phyloP scores from a whole-genome alignment of 2,329 filamentous ascomycete species.

The Apiospora arundinis region DNA sequence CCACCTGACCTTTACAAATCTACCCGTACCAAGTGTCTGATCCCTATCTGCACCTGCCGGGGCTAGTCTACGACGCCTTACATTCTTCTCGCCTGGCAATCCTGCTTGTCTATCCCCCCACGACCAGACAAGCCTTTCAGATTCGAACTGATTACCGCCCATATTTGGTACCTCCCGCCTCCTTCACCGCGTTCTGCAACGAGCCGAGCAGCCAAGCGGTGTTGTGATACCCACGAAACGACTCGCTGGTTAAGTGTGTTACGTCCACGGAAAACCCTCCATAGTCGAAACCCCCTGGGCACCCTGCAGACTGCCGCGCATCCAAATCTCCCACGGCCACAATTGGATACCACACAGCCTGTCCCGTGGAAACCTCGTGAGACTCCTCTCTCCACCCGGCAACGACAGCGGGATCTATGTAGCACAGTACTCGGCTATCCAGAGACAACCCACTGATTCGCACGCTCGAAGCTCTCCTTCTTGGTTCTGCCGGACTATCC shows the following conservation, averaged over 20 bases:
- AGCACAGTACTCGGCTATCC: constrained; percentile 46
- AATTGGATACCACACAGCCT: constrained; percentile 36
- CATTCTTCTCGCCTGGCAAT: constrained; percentile 23
- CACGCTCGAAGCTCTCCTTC: constrained; percentile 32
- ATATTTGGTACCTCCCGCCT: constrained; percentile 31
- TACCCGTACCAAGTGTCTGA: neutral
- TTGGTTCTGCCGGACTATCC: constrained; percentile 10
- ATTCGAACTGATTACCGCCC: constrained; percentile 33
- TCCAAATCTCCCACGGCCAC: constrained; percentile 30
- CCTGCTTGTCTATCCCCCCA: constrained; percentile 22
- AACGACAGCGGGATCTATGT: constrained; percentile 47
- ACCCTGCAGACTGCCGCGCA: constrained; percentile 31
- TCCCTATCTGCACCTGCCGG: neutral
- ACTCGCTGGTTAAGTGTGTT: constrained; percentile 28
- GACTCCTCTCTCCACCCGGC: constrained; percentile 41
- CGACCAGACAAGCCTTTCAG: constrained; percentile 25
- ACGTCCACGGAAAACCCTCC: constrained; percentile 24
- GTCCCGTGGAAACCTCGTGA: constrained; percentile 40
- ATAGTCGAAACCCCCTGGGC: constrained; percentile 26
- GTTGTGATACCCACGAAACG: constrained; percentile 32
- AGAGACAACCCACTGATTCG: constrained; percentile 42
- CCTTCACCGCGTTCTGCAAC: constrained; percentile 35
- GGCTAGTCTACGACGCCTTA: neutral
- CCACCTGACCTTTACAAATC: neutral
- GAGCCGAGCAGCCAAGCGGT: constrained; percentile 33